Conservation (phyloP, 805 yeast genomes). For the Pichia rugopelliculosa region DNA sequence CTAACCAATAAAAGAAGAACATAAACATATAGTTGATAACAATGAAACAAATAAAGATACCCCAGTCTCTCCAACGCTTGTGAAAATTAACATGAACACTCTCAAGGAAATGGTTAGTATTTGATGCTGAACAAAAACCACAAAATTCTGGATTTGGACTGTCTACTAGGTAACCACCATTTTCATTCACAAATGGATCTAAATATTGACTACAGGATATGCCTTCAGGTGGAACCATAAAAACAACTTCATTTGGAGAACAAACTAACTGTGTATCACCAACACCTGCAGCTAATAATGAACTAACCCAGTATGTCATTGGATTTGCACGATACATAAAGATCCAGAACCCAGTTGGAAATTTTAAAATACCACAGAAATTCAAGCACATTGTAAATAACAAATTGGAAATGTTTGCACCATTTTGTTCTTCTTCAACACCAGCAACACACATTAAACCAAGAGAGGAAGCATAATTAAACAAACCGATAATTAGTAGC, state of each 20-base stretch:
- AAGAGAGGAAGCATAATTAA: constrained; percentile 47
- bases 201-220: constrained; percentile 53
- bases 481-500: constrained; percentile 38
- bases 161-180: constrained; percentile 44
- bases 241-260: constrained; percentile 38
- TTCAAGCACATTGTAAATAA: constrained; percentile 55
- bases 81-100: constrained; percentile 34
- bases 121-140: constrained; percentile 47
- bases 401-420: constrained; percentile 52
- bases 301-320: constrained; percentile 55
- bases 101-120: constrained; percentile 54
- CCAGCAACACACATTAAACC: constrained; percentile 57
- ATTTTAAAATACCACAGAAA: constrained; percentile 73
- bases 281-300: constrained; percentile 47
- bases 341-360: constrained; percentile 63
- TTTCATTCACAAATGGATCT: constrained; percentile 27
- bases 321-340: constrained; percentile 75
- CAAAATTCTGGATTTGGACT: constrained; percentile 45
- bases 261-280: constrained; percentile 45
- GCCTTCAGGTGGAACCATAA: constrained; percentile 46
- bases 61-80: constrained; percentile 59
- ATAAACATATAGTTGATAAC: constrained; percentile 33
- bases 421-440: constrained; percentile 50
- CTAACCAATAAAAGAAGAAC: constrained; percentile 42
- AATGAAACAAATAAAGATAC: constrained; percentile 45